These are phyloP conservation scores for Ogataea pilisensis DNA, from an alignment of 805 yeast species.

Conservation along the genomic window DNA sequence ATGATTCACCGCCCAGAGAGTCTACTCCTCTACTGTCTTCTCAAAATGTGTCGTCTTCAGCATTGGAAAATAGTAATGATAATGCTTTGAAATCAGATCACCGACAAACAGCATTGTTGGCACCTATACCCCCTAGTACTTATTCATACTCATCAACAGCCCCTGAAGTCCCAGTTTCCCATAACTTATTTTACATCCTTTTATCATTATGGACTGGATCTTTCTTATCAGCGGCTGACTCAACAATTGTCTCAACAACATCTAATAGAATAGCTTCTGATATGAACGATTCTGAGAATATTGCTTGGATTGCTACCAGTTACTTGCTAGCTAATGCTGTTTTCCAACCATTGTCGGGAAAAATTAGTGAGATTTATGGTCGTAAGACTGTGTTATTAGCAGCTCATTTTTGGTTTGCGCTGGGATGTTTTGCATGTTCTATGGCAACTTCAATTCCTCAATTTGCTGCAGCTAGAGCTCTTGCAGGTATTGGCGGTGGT, in stretches of 20 bases:
- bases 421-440: constrained; percentile 42
- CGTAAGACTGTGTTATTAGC: constrained; percentile 41
- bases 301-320: constrained; percentile 72
- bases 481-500: constrained; percentile 59
- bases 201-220: constrained; percentile 41
- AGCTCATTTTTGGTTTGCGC: constrained; percentile 41
- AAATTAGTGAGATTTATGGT: constrained; percentile 63
- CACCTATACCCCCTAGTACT: too few relatives aligned
- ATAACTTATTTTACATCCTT: constrained; percentile 18
- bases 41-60: too few relatives aligned
- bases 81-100: too few relatives aligned
- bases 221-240: constrained; percentile 53
- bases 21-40: too few relatives aligned
- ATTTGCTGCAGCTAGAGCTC: constrained; percentile 46
- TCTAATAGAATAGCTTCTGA: constrained; percentile 57
- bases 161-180: constrained; percentile 19
- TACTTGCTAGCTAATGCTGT: constrained; percentile 66
- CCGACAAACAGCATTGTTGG: too few relatives aligned
- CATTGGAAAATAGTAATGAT: too few relatives aligned
- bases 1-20: too few relatives aligned
- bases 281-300: constrained; percentile 45
- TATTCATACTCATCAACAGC: constrained; percentile 1
- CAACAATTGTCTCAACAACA: constrained; percentile 57
- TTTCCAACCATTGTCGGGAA: constrained; percentile 72
- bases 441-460: constrained; percentile 39